A percentile compares a stretch with the other conserved stretches of the same genome.
Evolutionary conservation across 2,329 filamentous ascomycete genomes (phyloP).

Genomic region (Talaromyces pinophilus): DNA sequence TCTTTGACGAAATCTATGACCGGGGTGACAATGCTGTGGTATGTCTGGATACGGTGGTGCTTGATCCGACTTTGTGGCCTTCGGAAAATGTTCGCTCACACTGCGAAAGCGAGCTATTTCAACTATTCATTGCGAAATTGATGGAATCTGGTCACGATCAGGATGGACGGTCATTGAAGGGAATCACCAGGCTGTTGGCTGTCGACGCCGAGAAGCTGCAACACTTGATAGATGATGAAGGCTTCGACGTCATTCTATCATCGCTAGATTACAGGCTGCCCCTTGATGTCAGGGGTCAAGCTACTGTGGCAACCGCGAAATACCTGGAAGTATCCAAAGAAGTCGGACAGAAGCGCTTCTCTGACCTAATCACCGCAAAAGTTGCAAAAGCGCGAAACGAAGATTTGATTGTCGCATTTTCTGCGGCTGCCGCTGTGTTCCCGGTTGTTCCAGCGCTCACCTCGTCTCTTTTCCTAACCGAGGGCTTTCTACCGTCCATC

Average conservation of each 20-base stretch:
- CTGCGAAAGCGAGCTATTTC: constrained; percentile 52
- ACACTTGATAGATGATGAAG: constrained; percentile 63
- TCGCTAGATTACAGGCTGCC: constrained; percentile 83
- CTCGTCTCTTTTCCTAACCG: constrained; percentile 77
- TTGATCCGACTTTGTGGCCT: constrained; percentile 50
- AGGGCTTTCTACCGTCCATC: constrained; percentile 79
- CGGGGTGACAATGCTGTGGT: constrained; percentile 51
- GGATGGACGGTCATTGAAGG: constrained; percentile 62
- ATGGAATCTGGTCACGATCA: constrained; percentile 86
- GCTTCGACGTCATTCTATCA: constrained; percentile 80
- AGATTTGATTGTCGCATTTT: constrained; percentile 88
- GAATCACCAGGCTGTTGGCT: constrained; percentile 60
- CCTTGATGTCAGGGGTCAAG: constrained; percentile 73
- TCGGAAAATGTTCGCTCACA: constrained; percentile 45
- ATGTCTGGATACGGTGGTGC: constrained; percentile 49
- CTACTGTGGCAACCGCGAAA: constrained; percentile 77
- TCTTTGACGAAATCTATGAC: constrained; percentile 53
- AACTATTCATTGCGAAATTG: constrained; percentile 77
- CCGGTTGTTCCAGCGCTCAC: constrained; percentile 77
- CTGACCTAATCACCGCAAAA: constrained; percentile 71
- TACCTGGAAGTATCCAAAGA: constrained; percentile 77
- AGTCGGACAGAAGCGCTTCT: constrained; percentile 68
- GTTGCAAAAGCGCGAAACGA: constrained; percentile 77
- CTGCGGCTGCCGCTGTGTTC: constrained; percentile 84
- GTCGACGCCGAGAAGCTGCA: constrained; percentile 55